These are phyloP conservation scores for Posidonia oceanica DNA, from an alignment of 116 monocot species.

Conservation along the genomic window DNA sequence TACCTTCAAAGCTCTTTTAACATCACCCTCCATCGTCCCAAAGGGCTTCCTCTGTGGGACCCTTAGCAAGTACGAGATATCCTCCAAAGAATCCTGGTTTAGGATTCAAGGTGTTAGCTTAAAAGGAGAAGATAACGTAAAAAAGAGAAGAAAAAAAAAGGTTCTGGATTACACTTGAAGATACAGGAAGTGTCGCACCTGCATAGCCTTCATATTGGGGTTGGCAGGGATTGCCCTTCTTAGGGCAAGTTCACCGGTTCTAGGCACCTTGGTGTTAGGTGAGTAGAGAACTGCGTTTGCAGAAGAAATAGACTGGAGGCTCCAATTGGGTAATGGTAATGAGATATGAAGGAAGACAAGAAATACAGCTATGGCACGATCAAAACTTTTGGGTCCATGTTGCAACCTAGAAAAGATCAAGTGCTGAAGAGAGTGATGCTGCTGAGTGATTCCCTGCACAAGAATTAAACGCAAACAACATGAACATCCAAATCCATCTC, in stretches of 20 bases:
- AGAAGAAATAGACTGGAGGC: slow-evolving; percentile 2
- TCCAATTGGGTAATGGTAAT: slow-evolving; percentile 18
- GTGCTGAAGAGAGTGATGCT: no score
- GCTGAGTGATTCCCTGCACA: no score
- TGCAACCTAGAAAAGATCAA: no score
- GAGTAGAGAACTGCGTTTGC: slow-evolving; percentile 83
- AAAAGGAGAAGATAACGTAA: neutral
- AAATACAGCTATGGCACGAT: slow-evolving; percentile 10
- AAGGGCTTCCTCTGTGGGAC: slow-evolving; percentile 92
- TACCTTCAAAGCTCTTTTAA: slow-evolving; percentile 81
- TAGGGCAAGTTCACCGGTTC: slow-evolving; percentile 77
- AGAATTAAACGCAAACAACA: no score
- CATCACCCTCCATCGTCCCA: slow-evolving; percentile 80
- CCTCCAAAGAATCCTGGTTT: slow-evolving; percentile 65
- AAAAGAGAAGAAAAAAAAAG: neutral
- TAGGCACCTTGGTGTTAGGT: slow-evolving; percentile 78
- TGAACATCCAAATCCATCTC: no score
- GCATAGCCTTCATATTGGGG: slow-evolving; percentile 81
- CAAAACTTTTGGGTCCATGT: no score
- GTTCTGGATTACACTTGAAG: no score
- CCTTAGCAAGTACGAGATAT: slow-evolving; percentile 74
- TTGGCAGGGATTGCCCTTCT: slow-evolving; percentile 91
- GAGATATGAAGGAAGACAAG: slow-evolving; percentile 45
- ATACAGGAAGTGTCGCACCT: slow-evolving; percentile 14
- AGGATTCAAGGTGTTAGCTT: neutral